Evolutionary conservation across 495 filamentous ascomycete genomes (phyloP).

Genomic region (Peziza echinospora): DNA sequence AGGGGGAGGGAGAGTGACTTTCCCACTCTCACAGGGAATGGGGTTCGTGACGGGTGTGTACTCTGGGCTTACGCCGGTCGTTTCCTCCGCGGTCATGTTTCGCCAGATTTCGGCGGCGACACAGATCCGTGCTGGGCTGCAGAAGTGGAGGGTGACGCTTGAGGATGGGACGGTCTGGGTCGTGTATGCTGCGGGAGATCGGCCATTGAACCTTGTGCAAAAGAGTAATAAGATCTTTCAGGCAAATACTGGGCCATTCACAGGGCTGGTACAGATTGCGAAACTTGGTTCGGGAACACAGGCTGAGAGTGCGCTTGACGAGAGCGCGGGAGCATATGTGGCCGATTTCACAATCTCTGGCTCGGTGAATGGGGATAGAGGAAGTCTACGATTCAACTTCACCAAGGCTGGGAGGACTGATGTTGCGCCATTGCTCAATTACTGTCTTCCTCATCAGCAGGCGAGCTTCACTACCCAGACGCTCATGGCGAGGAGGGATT

Average conservation of each 20-base stretch:
- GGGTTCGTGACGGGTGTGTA: slow-evolving; percentile 71
- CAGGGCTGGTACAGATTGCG: slow-evolving; percentile 59
- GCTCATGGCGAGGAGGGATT: too few relatives aligned
- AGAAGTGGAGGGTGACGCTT: slow-evolving; percentile 52
- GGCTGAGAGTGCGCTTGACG: too few relatives aligned
- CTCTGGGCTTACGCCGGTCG: slow-evolving; percentile 39
- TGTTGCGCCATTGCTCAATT: too few relatives aligned
- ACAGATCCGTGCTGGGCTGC: slow-evolving; percentile 38
- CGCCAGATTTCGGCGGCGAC: slow-evolving; percentile 36
- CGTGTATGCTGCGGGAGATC: slow-evolving; percentile 39
- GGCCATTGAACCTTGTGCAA: slow-evolving; percentile 22
- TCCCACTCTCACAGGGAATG: slow-evolving; percentile 81
- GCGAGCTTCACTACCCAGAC: too few relatives aligned
- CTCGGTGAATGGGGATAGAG: too few relatives aligned
- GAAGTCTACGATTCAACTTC: too few relatives aligned
- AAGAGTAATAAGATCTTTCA: neutral
- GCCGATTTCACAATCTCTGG: slow-evolving; percentile 32
- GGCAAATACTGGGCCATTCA: slow-evolving; percentile 18
- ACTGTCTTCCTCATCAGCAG: too few relatives aligned
- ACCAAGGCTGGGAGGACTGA: too few relatives aligned
- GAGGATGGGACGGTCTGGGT: slow-evolving; percentile 61
- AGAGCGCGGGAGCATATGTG: slow-evolving; percentile 7
- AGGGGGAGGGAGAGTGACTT: slow-evolving; percentile 23
- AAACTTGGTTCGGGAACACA: slow-evolving; percentile 26
- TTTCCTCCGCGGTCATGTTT: slow-evolving; percentile 58